Evolutionary conservation across 495 filamentous ascomycete species (phyloP).

Genomic region (Aspergillus funiculosus): DNA sequence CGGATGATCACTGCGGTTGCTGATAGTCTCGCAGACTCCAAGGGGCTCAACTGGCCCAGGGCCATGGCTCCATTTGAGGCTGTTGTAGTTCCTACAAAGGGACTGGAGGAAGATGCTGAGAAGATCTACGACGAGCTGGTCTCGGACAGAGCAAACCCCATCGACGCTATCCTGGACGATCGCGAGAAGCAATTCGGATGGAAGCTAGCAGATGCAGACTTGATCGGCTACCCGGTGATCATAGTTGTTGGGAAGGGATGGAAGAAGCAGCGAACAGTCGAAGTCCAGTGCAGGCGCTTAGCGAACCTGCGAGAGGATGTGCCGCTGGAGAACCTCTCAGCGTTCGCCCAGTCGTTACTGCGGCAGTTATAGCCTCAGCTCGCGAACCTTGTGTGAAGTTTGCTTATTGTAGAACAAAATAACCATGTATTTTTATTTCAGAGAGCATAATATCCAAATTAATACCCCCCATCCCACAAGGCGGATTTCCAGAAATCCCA

Average conservation of each 20-base stretch:
- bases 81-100: constrained; percentile 56
- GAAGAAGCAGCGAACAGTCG: constrained; percentile 55
- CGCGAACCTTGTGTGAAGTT: constrained; percentile 8
- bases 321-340: constrained; percentile 29
- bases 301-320: constrained; percentile 45
- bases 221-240: constrained; percentile 82
- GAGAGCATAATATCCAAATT: too few relatives aligned
- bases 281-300: constrained; percentile 72
- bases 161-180: constrained; percentile 75
- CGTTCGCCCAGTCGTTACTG: constrained; percentile 39
- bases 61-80: constrained; percentile 82
- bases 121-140: constrained; percentile 55
- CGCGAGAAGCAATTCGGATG: constrained; percentile 62
- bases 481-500: too few relatives aligned
- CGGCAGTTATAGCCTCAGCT: constrained; percentile 29
- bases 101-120: constrained; percentile 45
- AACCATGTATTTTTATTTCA: too few relatives aligned
- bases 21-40: constrained; percentile 60
- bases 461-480: too few relatives aligned
- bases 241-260: constrained; percentile 72
- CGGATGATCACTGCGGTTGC: constrained; percentile 85
- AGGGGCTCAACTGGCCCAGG: constrained; percentile 83
- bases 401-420: too few relatives aligned
- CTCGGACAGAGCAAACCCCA: constrained; percentile 12
- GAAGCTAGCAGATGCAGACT: constrained; percentile 84